phyloP scores from a whole-genome alignment of 2,329 filamentous ascomycete genomes.

The Xylariomycetidae sp. region DNA sequence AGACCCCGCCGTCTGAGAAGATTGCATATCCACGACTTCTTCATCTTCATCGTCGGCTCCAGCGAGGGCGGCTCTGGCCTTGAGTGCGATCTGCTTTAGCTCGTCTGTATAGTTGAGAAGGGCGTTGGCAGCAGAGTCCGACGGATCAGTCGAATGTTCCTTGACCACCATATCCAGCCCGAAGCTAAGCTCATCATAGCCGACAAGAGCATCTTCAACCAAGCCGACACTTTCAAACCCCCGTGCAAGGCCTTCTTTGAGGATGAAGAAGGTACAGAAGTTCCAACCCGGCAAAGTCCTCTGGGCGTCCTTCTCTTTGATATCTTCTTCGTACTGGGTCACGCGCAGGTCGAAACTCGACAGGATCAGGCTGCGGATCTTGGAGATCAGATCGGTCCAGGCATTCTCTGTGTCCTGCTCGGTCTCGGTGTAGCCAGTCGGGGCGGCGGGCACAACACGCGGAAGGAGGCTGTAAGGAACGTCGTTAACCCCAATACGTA shows the following conservation, averaged over 20 bases:
- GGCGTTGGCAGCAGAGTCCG: constrained; percentile 63
- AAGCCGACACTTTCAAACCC: constrained; percentile 95
- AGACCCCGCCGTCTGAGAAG: constrained; percentile 23
- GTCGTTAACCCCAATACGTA: constrained; percentile 69
- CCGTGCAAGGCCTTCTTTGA: constrained; percentile 89
- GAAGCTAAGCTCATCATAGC: constrained; percentile 88
- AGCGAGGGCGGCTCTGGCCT: constrained; percentile 38
- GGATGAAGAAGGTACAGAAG: constrained; percentile 97
- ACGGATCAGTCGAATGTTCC: constrained; percentile 59
- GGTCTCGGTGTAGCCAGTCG: constrained; percentile 61
- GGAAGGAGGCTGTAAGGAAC: constrained; percentile 60
- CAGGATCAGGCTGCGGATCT: constrained; percentile 82
- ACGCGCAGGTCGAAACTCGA: constrained; percentile 87
- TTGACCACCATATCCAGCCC: constrained; percentile 78
- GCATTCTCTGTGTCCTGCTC: constrained; percentile 73
- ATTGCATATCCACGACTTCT: constrained; percentile 46
- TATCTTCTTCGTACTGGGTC: constrained; percentile 93
- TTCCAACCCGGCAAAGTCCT: constrained; percentile 91
- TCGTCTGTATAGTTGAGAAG: constrained; percentile 70
- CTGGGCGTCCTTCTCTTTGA: constrained; percentile 87
- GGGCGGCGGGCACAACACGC: constrained; percentile 56
- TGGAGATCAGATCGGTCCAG: constrained; percentile 77
- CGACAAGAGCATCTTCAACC: constrained; percentile 88
- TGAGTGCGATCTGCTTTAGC: constrained; percentile 54
- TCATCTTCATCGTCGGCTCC: constrained; percentile 29